Base-by-base conservation (phyloP, 83 land plant genomes). In the Isoetes engelmannii region DNA sequence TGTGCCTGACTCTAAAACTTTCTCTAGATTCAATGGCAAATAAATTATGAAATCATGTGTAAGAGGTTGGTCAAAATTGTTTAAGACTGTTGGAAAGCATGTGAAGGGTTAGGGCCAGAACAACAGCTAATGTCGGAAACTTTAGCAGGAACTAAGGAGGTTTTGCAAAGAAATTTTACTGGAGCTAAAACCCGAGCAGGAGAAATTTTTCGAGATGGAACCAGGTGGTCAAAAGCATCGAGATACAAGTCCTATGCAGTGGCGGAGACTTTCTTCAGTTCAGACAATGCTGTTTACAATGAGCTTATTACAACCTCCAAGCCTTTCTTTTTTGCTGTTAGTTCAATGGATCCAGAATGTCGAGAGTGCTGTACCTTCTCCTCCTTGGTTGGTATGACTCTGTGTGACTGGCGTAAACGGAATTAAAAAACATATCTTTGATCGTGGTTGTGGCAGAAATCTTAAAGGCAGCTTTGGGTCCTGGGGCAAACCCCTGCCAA, bases 21-120 rank as follows among this genome's bases (percentile, higher is more conserved):
- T 95, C 64, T 91, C 97, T 80, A 82, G 55, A 55, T 59, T 61
- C 5, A 72, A 85, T 58, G 72, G 57, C 6, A 64, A n/a, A n/a
- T 91, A 43, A 91, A 91, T 71, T 54, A 80, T 5, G 90, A 92
- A 72, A 95, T 88, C 17, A 84, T 90, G 99, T 83, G 86, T 51
- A 97, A 95, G 71, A 95, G 91, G 73, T 74, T 90, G 15, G 79
- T 87, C 43, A 78, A 79, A 61, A 67, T 95, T 6, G 74, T 78
- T 82, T 88, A 77, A 49, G 60, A 21, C 10, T 59, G 43, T 5
- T 42, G 70, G 57, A 8, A 61, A 73, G 9, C 49, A 45, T 46
- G 51, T 57, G 45, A n/a, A 56, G 60, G 47, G 21, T 13, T 21
- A 45, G 72, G 48, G 63, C 49, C 48, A 18, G 66, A 75, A 28